Conservation (phyloP, 192 early-diverging fungal species). For the Backusella parvicylindrica region DNA sequence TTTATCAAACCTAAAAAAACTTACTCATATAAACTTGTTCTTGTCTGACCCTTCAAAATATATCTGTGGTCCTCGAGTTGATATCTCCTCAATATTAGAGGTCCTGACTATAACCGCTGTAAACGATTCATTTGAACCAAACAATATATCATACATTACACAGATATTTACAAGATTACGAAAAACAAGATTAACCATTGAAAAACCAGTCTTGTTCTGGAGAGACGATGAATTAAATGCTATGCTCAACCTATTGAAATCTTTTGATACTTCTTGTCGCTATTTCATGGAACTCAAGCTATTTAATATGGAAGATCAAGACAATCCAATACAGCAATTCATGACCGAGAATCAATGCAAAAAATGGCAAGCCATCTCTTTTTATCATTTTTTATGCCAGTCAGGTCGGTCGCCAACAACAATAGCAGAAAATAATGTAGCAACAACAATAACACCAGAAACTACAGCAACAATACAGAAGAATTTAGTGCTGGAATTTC, state of each 20-base stretch:
- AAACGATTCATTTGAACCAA: neutral
- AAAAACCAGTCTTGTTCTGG: neutral
- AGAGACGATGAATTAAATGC: neutral
- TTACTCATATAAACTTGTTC: neutral
- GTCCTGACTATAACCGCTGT: neutral
- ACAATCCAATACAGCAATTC: neutral
- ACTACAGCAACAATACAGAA: neutral
- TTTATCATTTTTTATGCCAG: neutral
- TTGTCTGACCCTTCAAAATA: neutral
- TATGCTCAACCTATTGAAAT: neutral
- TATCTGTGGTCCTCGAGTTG: neutral
- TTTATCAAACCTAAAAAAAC: neutral
- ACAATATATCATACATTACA: neutral
- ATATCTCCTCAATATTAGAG: neutral
- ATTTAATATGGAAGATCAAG: neutral
- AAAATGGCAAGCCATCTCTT: neutral
- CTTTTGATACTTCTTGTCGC: neutral
- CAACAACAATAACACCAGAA: neutral
- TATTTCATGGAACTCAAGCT: neutral
- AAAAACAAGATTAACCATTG: neutral
- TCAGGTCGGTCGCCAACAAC: neutral
- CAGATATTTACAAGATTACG: neutral
- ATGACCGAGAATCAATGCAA: neutral
- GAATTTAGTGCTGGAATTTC: neutral
- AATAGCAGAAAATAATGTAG: neutral